Percentiles rank a stretch among this genome's conserved stretches.
phyloP scores from a whole-genome alignment of 257 asterid species.

The Sherardia arvensis region DNA sequence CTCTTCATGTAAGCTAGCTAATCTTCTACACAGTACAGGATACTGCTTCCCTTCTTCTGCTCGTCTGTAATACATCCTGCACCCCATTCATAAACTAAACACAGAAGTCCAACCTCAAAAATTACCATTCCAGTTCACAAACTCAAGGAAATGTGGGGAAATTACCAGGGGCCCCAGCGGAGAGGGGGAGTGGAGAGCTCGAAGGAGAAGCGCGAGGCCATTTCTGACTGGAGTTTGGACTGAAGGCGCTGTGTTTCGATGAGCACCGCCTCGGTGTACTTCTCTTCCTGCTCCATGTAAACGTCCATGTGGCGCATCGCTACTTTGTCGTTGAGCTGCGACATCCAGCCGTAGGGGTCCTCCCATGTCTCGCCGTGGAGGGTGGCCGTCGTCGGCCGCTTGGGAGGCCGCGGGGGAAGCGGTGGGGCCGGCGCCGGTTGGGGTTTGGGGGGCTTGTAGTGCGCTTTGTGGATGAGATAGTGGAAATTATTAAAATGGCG shows the following conservation, averaged over 20 bases:
- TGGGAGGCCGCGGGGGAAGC: constrained; percentile 75
- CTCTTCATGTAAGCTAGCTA: constrained; percentile 72
- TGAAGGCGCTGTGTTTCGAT: constrained; percentile 62
- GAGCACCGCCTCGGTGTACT: constrained; percentile 89
- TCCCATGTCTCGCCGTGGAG: constrained; percentile 87
- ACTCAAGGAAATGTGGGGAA: background rate
- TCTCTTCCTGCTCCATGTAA: constrained; percentile 97
- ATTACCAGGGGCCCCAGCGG: constrained; percentile 92
- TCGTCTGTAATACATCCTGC: constrained; percentile 85
- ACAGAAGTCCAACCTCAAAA: background rate
- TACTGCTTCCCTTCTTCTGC: constrained; percentile 94
- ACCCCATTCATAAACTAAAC: constrained; percentile 12
- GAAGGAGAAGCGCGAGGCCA: constrained; percentile 66
- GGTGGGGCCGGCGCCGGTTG: constrained; percentile 70
- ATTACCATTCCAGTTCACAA: no score
- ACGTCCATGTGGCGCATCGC: constrained; percentile 99
- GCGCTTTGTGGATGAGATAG: constrained; percentile 27
- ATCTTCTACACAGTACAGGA: constrained; percentile 77
- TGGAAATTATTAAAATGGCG: constrained; percentile 8
- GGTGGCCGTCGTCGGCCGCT: constrained; percentile 51
- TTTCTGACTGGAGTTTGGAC: constrained; percentile 81
- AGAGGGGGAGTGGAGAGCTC: constrained; percentile 84
- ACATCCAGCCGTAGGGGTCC: constrained; percentile 88
- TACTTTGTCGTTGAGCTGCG: constrained; percentile 68
- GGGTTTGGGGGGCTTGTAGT: constrained; percentile 67